Percentiles rank a stretch among this genome's conserved stretches.
phyloP scores from a whole-genome alignment of 164 flowering plant genomes.

The Paratinospora sagittata region DNA sequence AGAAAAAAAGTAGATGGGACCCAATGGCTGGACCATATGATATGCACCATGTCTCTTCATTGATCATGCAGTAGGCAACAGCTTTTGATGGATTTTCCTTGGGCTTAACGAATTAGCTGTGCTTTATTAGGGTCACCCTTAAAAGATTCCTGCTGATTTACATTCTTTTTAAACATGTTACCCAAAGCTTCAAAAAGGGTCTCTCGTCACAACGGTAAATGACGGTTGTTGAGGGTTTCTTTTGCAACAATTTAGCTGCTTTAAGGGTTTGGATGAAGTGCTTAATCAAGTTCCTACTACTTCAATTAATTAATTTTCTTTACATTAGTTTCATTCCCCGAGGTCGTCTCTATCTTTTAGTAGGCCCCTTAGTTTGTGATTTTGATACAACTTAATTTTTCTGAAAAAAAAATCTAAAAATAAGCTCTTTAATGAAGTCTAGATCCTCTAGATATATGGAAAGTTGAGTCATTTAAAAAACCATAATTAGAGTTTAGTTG shows the following conservation, averaged over 20 bases:
- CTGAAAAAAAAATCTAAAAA: too few relatives aligned
- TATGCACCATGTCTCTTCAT: neutral
- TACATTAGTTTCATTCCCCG: too few relatives aligned
- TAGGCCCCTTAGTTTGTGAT: too few relatives aligned
- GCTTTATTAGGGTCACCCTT: neutral
- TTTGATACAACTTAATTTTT: too few relatives aligned
- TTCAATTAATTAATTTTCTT: neutral
- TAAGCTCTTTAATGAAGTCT: too few relatives aligned
- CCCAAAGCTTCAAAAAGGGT: neutral
- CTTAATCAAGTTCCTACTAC: neutral
- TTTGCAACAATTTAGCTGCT: neutral
- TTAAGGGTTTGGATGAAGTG: neutral
- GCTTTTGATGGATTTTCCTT: neutral
- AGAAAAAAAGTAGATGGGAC: neutral
- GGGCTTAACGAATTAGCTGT: neutral
- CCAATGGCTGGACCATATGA: neutral
- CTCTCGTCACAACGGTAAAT: neutral
- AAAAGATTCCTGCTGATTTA: slow-evolving; percentile 3
- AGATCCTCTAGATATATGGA: too few relatives aligned
- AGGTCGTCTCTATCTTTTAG: too few relatives aligned
- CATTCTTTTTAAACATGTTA: neutral
- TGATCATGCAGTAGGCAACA: neutral
- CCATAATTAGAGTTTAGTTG: too few relatives aligned
- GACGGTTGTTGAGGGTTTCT: neutral
- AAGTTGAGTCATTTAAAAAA: too few relatives aligned